Percentiles rank a stretch among this genome's conserved stretches.
These are phyloP conservation scores for Samsoniella hepiali DNA, from an alignment of 2,329 filamentous ascomycete species.

Conservation along the genomic window DNA sequence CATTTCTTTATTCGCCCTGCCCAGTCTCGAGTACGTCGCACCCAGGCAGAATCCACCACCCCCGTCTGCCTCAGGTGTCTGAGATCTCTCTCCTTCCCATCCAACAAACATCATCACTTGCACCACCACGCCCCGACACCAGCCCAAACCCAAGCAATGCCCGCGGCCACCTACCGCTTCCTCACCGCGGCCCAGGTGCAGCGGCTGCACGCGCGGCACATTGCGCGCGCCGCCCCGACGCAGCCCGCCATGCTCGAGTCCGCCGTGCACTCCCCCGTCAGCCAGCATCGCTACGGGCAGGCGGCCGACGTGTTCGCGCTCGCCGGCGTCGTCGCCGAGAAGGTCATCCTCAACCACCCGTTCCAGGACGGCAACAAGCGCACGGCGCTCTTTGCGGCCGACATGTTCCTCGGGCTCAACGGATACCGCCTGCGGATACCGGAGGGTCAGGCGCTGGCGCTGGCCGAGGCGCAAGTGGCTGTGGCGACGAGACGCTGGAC, in stretches of 20 bases:
- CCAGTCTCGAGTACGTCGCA: too few species aligned
- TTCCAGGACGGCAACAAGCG: slow-evolving; percentile 25
- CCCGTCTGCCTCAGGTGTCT: too few species aligned
- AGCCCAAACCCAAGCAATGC: too few species aligned
- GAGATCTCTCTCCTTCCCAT: too few species aligned
- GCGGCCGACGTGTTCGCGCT: slow-evolving; percentile 23
- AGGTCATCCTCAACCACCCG: slow-evolving; percentile 24
- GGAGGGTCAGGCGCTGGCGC: too few species aligned
- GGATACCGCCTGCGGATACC: slow-evolving; percentile 22
- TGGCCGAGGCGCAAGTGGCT: too few species aligned
- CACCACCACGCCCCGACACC: too few species aligned
- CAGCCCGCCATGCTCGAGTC: slow-evolving; percentile 22
- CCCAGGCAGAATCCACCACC: too few species aligned
- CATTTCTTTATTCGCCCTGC: too few species aligned
- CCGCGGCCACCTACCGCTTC: slow-evolving; percentile 21
- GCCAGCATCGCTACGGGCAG: slow-evolving; percentile 23
- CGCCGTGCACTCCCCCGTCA: slow-evolving; percentile 20
- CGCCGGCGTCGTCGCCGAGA: slow-evolving; percentile 24
- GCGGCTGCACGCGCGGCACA: slow-evolving; percentile 14
- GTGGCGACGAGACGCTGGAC: too few species aligned
- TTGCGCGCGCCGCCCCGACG: slow-evolving; percentile 14
- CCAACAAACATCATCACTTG: too few species aligned
- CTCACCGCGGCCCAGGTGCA: slow-evolving; percentile 20
- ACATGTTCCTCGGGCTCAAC: slow-evolving; percentile 26
- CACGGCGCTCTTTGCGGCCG: slow-evolving; percentile 21